A percentile compares a stretch with the other conserved stretches of the same genome.
These are phyloP conservation scores for Citrullus amarus DNA, from an alignment of 306 rosid genomes.

Conservation along the genomic window DNA sequence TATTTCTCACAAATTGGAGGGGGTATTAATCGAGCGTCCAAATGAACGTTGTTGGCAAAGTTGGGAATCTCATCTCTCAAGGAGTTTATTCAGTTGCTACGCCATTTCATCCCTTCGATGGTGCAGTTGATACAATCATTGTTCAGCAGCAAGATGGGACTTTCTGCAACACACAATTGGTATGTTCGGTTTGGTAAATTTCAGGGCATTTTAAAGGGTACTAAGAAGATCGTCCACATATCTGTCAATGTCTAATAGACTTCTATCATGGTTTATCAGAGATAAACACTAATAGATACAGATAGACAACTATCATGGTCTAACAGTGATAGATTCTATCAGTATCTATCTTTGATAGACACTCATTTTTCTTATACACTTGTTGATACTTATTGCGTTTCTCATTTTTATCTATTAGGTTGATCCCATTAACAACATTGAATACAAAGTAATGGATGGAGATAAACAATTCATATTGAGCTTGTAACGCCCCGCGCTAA, in stretches of 20 bases:
- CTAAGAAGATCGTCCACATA: constrained; percentile 61
- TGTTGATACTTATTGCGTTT: no score
- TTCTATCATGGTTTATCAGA: no score
- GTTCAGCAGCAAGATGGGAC: constrained; percentile 95
- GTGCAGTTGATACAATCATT: constrained; percentile 90
- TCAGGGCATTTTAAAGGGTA: constrained; percentile 90
- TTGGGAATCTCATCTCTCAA: constrained; percentile 72
- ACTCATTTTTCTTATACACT: no score
- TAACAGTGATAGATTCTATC: no score
- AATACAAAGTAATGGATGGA: no score
- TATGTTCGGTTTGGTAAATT: constrained; percentile 91
- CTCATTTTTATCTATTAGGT: no score
- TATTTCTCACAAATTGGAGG: constrained; percentile 17
- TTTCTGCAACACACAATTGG: constrained; percentile 88
- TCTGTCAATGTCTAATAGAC: constrained; percentile 37
- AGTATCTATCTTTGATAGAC: no score
- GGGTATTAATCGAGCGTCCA: constrained; percentile 20
- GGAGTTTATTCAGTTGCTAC: constrained; percentile 93
- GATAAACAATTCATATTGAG: no score
- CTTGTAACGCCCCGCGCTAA: no score
- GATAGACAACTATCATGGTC: no score
- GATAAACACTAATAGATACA: no score
- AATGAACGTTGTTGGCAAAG: constrained; percentile 86
- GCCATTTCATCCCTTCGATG: constrained; percentile 96
- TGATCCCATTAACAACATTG: no score